These are phyloP conservation scores for Spongispora temasekensis DNA, from an alignment of 1,284 basidiomycete species.

Conservation along the genomic window DNA sequence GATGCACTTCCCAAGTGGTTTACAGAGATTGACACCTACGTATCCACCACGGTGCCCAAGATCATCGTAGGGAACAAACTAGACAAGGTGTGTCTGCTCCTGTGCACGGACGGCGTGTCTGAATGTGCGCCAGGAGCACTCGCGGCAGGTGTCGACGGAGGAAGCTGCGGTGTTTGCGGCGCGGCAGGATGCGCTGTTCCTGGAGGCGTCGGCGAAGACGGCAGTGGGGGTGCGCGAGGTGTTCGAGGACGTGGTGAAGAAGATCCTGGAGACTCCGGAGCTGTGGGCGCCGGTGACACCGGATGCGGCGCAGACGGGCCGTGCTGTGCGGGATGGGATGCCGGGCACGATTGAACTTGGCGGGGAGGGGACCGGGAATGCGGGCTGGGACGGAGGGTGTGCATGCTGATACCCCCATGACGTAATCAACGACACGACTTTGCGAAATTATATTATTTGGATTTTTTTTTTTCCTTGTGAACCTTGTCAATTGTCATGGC, in stretches of 20 bases:
- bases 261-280: conserved; percentile 69
- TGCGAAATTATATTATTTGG: background rate
- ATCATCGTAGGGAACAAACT: conserved; percentile 96
- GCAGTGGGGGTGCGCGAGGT: conserved; percentile 77
- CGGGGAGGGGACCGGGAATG: background rate
- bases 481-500: conserved; percentile 18
- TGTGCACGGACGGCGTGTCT: background rate
- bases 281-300: conserved; percentile 53
- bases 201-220: conserved; percentile 90
- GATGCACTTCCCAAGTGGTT: conserved; percentile 94
- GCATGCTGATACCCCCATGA: conserved; percentile 18
- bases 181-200: conserved; percentile 80
- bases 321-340: conserved; percentile 29
- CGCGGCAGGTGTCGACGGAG: conserved; percentile 78
- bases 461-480: background rate
- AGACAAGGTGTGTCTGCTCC: conserved; percentile 68
- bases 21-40: conserved; percentile 93
- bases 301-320: background rate
- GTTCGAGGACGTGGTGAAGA: conserved; percentile 79
- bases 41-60: conserved; percentile 86
- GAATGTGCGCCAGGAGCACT: conserved; percentile 66
- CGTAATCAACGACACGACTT: conserved; percentile 10
- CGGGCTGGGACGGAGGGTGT: conserved; percentile 12
- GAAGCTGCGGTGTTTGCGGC: conserved; percentile 85
- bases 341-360: conserved; percentile 39